These are phyloP conservation scores for Penicillium egyptiacum DNA, from an alignment of 495 filamentous ascomycete species.

Conservation along the genomic window DNA sequence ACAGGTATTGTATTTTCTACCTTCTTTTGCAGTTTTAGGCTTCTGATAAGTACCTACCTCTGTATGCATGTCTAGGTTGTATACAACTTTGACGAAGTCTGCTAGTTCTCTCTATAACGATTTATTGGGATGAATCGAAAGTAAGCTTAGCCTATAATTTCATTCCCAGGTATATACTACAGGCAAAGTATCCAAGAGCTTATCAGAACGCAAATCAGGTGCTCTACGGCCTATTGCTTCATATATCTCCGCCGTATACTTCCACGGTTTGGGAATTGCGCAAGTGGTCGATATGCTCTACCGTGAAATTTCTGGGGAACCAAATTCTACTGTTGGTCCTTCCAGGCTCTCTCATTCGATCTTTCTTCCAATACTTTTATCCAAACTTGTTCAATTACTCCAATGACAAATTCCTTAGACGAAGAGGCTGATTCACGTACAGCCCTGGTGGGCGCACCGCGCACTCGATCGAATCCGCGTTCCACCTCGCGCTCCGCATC, in stretches of 20 bases:
- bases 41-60: background rate
- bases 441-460: constrained; percentile 37
- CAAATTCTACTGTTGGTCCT: constrained; percentile 6
- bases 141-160: background rate
- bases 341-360: background rate
- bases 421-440: constrained; percentile 48
- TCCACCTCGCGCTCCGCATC: constrained; percentile 25
- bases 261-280: constrained; percentile 3
- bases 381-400: background rate
- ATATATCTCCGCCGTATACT: background rate
- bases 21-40: background rate
- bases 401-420: constrained; percentile 19
- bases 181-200: background rate
- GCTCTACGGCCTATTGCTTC: background rate
- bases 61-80: background rate
- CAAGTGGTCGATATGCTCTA: constrained; percentile 15
- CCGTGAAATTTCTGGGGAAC: constrained; percentile 30
- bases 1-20: background rate
- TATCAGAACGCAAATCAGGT: background rate
- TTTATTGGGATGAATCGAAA: background rate
- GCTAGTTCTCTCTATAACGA: background rate
- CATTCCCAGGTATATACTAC: background rate
- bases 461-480: constrained; percentile 21
- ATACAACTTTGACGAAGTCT: background rate
- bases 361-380: background rate